Evolutionary conservation across 371 early-diverging fungal species (phyloP).

Genomic region (Mucor irregularis): DNA sequence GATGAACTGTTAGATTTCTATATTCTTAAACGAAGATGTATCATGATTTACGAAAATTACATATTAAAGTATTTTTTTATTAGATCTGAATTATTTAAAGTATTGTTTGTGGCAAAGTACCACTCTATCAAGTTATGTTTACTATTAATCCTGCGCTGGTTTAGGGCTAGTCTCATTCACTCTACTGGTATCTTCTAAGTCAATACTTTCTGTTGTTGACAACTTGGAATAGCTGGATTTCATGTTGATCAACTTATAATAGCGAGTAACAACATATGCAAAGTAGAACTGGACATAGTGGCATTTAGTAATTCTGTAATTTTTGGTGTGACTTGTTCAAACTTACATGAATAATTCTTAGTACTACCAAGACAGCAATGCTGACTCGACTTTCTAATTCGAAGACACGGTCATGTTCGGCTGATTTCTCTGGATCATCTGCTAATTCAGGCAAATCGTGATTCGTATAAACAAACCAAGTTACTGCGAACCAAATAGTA

Average conservation of each 20-base stretch:
- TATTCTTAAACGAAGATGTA: too few species aligned
- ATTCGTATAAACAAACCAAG: slow-evolving; percentile 48
- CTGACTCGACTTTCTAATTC: slow-evolving; percentile 44
- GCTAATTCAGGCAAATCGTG: slow-evolving; percentile 42
- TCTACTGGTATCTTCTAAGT: slow-evolving; percentile 10
- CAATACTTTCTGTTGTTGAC: slow-evolving; percentile 9
- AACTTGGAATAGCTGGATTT: slow-evolving; percentile 29
- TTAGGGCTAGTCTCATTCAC: background rate
- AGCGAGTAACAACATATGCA: slow-evolving; percentile 40
- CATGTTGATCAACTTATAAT: slow-evolving; percentile 28
- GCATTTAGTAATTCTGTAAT: background rate
- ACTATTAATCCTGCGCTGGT: slow-evolving; percentile 18
- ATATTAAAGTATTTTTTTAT: too few species aligned
- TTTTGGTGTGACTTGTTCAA: background rate
- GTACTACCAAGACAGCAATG: slow-evolving; percentile 33
- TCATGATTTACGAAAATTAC: too few species aligned
- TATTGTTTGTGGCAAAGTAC: too few species aligned
- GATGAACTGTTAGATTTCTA: too few species aligned
- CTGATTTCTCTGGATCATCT: slow-evolving; percentile 29
- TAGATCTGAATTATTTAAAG: too few species aligned
- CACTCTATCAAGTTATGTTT: too few species aligned
- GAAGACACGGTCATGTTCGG: slow-evolving; percentile 25
- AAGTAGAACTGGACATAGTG: slow-evolving; percentile 36
- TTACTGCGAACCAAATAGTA: slow-evolving; percentile 38
- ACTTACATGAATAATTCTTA: slow-evolving; percentile 46